Evolutionary conservation across 441 rosid genomes (phyloP).

Genomic region (Sinapis alba): DNA sequence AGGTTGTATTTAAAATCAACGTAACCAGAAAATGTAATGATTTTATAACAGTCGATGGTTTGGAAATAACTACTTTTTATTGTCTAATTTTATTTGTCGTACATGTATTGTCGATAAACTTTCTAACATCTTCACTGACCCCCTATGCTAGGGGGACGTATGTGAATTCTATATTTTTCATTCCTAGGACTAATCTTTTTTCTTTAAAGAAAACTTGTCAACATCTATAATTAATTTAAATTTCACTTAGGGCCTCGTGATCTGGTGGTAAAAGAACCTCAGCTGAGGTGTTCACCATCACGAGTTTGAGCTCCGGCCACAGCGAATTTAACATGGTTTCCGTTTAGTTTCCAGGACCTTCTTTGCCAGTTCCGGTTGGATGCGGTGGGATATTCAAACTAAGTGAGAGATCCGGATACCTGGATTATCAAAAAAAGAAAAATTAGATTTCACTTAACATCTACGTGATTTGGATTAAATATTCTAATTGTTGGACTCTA

Average conservation of each 20-base stretch:
- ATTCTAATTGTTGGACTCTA: background rate
- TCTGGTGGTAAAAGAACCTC: too few species aligned
- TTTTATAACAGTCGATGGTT: background rate
- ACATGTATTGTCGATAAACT: background rate
- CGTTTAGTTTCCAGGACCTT: too few species aligned
- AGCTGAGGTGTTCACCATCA: too few species aligned
- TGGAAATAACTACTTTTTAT: background rate
- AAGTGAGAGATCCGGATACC: too few species aligned
- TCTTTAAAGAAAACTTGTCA: background rate
- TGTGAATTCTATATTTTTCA: background rate
- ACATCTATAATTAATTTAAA: background rate
- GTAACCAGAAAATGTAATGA: background rate
- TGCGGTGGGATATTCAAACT: too few species aligned
- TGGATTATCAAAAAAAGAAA: too few species aligned
- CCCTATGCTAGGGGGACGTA: background rate
- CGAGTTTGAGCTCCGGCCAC: too few species aligned
- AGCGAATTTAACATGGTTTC: too few species aligned
- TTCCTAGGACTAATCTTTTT: background rate
- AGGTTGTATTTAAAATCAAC: background rate
- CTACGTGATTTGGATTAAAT: background rate
- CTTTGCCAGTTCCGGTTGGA: too few species aligned
- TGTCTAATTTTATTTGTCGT: background rate
- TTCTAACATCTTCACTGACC: background rate
- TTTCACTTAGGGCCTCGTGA: too few species aligned
- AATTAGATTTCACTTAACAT: background rate